Percentiles rank a stretch among this genome's conserved stretches.
Conservation (phyloP, 1,139 yeast genomes). For the Suhomyces terraborum region DNA sequence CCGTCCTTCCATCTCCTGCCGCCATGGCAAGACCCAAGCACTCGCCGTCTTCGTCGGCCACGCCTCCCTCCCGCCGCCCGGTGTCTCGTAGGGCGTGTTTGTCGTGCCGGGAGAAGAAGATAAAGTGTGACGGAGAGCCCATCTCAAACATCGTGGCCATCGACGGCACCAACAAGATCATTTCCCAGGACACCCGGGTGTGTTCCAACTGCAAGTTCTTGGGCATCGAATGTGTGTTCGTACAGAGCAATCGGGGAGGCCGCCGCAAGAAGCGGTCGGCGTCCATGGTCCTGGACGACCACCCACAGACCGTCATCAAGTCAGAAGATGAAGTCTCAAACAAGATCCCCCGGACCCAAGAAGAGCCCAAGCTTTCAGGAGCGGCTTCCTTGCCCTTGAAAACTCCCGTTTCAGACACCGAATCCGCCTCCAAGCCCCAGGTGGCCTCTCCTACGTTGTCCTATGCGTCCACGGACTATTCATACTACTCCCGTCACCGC, state of each 20-base stretch:
- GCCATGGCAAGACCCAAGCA: constrained; percentile 4
- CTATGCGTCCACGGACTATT: constrained; percentile 11
- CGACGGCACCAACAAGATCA: constrained; percentile 19
- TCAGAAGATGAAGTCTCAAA: not conserved
- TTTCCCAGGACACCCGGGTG: constrained; percentile 21
- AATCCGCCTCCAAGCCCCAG: constrained; percentile 3
- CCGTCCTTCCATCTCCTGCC: not conserved
- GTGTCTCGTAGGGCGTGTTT: constrained; percentile 65
- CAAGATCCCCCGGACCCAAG: not conserved
- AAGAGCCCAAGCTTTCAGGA: not conserved
- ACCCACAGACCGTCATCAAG: not conserved
- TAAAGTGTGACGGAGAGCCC: constrained; percentile 64
- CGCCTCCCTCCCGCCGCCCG: constrained; percentile 14
- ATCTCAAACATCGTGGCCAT: constrained; percentile 23
- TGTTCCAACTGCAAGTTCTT: constrained; percentile 57
- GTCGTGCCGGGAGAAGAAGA: constrained; percentile 62
- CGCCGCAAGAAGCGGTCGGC: constrained; percentile 41
- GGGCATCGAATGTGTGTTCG: constrained; percentile 57
- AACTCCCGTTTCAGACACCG: not conserved
- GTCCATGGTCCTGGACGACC: constrained; percentile 3
- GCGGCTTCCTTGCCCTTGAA: constrained; percentile 1
- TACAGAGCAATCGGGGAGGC: constrained; percentile 62
- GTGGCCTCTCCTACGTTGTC: constrained; percentile 15
- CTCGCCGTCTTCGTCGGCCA: constrained; percentile 2
- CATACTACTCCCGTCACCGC: constrained; percentile 6